phyloP scores from a whole-genome alignment of 2,329 filamentous ascomycete genomes.

The Arthrocladium fulminans region DNA sequence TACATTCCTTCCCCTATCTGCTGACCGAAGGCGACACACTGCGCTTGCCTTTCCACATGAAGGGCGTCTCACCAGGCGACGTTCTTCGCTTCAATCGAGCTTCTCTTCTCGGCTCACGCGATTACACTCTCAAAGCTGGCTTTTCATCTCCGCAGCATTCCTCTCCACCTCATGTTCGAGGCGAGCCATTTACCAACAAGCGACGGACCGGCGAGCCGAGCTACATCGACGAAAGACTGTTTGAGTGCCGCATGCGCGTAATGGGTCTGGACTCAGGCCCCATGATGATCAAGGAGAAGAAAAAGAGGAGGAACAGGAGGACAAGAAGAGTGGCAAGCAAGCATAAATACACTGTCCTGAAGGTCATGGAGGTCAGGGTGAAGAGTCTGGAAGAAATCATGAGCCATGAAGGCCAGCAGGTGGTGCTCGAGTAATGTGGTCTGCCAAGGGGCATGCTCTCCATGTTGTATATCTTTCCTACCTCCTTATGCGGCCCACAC shows the following conservation, averaged over 20 bases:
- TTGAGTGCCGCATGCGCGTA: slow-evolving; percentile 76
- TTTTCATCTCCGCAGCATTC: slow-evolving; percentile 4
- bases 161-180: slow-evolving; percentile 31
- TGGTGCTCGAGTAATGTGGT: slow-evolving; percentile 23
- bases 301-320: slow-evolving; percentile 56
- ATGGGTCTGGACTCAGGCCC: slow-evolving; percentile 74
- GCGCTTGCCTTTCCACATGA: slow-evolving; percentile 72
- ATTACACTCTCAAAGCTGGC: slow-evolving; percentile 76
- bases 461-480: too few species aligned
- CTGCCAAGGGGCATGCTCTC: background rate
- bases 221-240: slow-evolving; percentile 73
- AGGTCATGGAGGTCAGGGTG: slow-evolving; percentile 72
- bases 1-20: slow-evolving; percentile 43
- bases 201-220: slow-evolving; percentile 20
- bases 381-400: slow-evolving; percentile 48
- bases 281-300: slow-evolving; percentile 47
- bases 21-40: slow-evolving; percentile 58
- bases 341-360: slow-evolving; percentile 77
- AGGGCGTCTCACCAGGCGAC: slow-evolving; percentile 68
- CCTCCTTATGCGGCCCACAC: too few species aligned
- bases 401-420: slow-evolving; percentile 32
- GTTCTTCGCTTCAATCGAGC: slow-evolving; percentile 81
- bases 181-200: slow-evolving; percentile 18
- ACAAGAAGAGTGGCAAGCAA: slow-evolving; percentile 76
- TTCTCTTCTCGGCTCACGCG: slow-evolving; percentile 69